Evolutionary conservation across 1,284 basidiomycete genomes (phyloP).

Genomic region (Mycena citricolor): DNA sequence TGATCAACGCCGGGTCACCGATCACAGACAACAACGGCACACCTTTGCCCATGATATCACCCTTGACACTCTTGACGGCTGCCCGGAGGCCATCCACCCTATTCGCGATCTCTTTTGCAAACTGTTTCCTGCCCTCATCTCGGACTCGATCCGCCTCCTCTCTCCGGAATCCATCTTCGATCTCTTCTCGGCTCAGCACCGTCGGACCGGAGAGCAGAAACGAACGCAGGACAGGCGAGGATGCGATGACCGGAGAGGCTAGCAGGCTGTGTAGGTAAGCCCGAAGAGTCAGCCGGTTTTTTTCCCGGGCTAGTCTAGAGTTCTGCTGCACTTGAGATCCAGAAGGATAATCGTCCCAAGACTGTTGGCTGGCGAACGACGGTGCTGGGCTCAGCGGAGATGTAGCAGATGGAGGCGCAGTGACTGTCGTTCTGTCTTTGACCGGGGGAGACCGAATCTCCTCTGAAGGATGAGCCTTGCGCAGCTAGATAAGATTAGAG

Average conservation of each 20-base stretch:
- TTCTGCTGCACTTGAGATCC: conserved; percentile 24
- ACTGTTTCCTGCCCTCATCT: conserved; percentile 84
- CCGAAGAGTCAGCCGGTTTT: conserved; percentile 92
- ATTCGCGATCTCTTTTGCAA: conserved; percentile 83
- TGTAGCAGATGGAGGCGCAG: conserved; percentile 40
- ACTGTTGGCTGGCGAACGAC: conserved; percentile 16
- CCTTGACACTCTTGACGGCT: conserved; percentile 86
- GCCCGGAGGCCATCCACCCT: conserved; percentile 87
- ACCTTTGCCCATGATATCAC: conserved; percentile 87
- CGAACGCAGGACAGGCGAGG: conserved; percentile 82
- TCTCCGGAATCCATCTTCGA: conserved; percentile 75
- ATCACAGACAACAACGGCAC: too few species aligned
- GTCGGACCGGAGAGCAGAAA: conserved; percentile 86
- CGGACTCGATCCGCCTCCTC: conserved; percentile 90
- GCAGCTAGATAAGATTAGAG: conserved; percentile 55
- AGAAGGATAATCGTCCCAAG: conserved; percentile 21
- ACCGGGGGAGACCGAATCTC: conserved; percentile 77
- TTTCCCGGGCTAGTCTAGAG: conserved; percentile 79
- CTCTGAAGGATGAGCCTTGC: conserved; percentile 80
- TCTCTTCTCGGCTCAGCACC: conserved; percentile 69
- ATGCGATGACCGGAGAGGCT: conserved; percentile 70
- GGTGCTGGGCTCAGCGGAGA: conserved; percentile 29
- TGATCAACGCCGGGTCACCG: too few species aligned
- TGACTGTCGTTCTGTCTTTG: conserved; percentile 81
- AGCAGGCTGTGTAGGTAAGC: conserved; percentile 88